These are phyloP conservation scores for Craspedostauros australis DNA, from an alignment of 108 stramenopile species.

Conservation along the genomic window DNA sequence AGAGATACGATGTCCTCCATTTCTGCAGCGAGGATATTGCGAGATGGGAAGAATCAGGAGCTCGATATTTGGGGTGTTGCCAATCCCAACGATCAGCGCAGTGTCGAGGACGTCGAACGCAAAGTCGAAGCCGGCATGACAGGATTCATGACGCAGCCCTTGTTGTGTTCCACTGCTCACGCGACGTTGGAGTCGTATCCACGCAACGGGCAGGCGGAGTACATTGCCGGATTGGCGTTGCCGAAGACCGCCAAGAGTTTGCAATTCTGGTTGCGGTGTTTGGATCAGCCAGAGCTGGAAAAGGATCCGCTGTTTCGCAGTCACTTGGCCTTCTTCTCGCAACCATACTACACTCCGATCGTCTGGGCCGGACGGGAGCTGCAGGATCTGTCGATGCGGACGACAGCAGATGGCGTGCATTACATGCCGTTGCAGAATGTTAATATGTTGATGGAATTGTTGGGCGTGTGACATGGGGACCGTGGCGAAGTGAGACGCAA, in stretches of 20 bases:
- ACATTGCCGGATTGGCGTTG: slow-evolving; percentile 33
- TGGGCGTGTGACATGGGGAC: too few species aligned
- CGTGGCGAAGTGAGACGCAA: too few species aligned
- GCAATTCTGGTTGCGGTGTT: slow-evolving; percentile 29
- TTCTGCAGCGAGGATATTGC: slow-evolving; percentile 26
- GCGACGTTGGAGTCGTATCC: slow-evolving; percentile 29
- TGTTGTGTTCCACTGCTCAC: slow-evolving; percentile 24
- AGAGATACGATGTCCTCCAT: slow-evolving; percentile 12
- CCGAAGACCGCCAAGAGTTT: slow-evolving; percentile 18
- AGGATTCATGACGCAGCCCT: slow-evolving; percentile 41
- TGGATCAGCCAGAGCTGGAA: slow-evolving; percentile 20
- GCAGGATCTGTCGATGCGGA: background rate
- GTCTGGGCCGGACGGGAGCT: slow-evolving; percentile 32
- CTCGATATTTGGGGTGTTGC: slow-evolving; percentile 26
- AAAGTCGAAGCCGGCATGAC: slow-evolving; percentile 29
- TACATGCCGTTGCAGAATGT: slow-evolving; percentile 36
- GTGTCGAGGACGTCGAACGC: slow-evolving; percentile 3
- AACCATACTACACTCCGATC: slow-evolving; percentile 11
- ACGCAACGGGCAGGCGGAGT: background rate
- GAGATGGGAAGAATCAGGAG: too few species aligned
- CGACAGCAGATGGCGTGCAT: slow-evolving; percentile 29
- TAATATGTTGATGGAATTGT: background rate
- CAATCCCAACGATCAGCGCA: slow-evolving; percentile 36
- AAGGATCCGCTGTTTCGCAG: slow-evolving; percentile 28
- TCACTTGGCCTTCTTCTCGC: slow-evolving; percentile 35